Evolutionary conservation across 495 filamentous ascomycete species (phyloP).

Genomic region (Astrothelium macrocarpum): DNA sequence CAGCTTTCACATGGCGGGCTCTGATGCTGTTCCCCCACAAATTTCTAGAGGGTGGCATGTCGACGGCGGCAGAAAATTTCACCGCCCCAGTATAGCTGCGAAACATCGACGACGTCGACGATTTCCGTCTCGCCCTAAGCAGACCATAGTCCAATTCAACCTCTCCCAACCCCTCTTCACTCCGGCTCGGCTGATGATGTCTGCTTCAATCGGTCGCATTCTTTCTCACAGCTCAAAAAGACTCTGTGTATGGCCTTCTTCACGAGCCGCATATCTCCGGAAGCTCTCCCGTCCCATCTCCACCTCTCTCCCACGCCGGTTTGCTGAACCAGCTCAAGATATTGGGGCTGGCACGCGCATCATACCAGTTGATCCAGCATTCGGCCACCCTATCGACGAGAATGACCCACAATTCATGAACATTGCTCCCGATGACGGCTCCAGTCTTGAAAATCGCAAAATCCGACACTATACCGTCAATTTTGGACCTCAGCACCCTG

Average conservation of each 20-base stretch:
- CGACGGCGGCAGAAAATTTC: neutral
- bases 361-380: conserved; percentile 49
- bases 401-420: conserved; percentile 36
- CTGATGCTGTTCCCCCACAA: neutral
- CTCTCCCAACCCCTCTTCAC: neutral
- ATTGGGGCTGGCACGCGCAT: conserved; percentile 42
- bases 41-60: neutral
- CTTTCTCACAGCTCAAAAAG: conserved; percentile 54
- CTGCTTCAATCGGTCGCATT: conserved; percentile 55
- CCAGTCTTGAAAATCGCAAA: conserved; percentile 60
- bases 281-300: conserved; percentile 51
- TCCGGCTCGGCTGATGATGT: conserved; percentile 40
- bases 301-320: conserved; percentile 52
- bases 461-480: conserved; percentile 99
- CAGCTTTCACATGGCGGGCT: neutral
- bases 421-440: conserved; percentile 39
- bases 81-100: neutral
- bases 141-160: neutral
- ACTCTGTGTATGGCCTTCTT: conserved; percentile 41
- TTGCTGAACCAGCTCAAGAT: conserved; percentile 50
- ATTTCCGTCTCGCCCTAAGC: neutral
- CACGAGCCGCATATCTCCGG: conserved; percentile 18
- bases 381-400: conserved; percentile 43
- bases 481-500: conserved; percentile 98
- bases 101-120: conserved; percentile 6